Conservation (phyloP, 306 rosid species). For the Cicer pinnatifidum region DNA sequence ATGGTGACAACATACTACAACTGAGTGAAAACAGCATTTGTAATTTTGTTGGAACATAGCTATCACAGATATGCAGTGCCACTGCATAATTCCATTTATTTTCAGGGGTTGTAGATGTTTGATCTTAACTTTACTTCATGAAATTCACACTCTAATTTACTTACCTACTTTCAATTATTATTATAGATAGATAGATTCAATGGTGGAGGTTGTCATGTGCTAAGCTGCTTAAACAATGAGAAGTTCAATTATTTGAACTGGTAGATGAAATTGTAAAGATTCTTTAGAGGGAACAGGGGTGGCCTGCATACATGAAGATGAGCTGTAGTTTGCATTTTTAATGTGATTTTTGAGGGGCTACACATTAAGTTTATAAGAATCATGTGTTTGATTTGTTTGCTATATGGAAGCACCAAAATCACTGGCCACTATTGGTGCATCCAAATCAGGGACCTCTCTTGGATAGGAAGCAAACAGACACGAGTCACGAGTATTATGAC, state of each 20-base stretch:
- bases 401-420: neutral
- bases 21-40: slow-evolving; percentile 24
- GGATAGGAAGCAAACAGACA: slow-evolving; percentile 13
- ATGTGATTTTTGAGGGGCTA: slow-evolving; percentile 29
- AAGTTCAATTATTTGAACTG: slow-evolving; percentile 36
- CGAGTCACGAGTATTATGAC: neutral
- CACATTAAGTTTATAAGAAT: slow-evolving; percentile 1
- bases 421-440: neutral
- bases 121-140: slow-evolving; percentile 18
- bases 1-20: slow-evolving; percentile 23
- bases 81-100: slow-evolving; percentile 6
- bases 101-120: slow-evolving; percentile 22
- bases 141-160: slow-evolving; percentile 11
- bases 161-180: slow-evolving; percentile 15
- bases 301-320: slow-evolving; percentile 37
- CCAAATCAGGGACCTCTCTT: slow-evolving; percentile 17
- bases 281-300: slow-evolving; percentile 33
- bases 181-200: slow-evolving; percentile 1
- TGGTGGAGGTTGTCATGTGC: slow-evolving; percentile 14
- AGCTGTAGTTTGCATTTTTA: slow-evolving; percentile 20
- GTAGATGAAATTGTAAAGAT: slow-evolving; percentile 24
- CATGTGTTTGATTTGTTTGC: slow-evolving; percentile 23
- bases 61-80: slow-evolving; percentile 13
- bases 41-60: slow-evolving; percentile 24
- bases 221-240: neutral